A percentile compares a stretch with the other conserved stretches of the same genome.
Evolutionary conservation across 2,329 filamentous ascomycete species (phyloP).

Genomic region (Ceratocystis ficicola): DNA sequence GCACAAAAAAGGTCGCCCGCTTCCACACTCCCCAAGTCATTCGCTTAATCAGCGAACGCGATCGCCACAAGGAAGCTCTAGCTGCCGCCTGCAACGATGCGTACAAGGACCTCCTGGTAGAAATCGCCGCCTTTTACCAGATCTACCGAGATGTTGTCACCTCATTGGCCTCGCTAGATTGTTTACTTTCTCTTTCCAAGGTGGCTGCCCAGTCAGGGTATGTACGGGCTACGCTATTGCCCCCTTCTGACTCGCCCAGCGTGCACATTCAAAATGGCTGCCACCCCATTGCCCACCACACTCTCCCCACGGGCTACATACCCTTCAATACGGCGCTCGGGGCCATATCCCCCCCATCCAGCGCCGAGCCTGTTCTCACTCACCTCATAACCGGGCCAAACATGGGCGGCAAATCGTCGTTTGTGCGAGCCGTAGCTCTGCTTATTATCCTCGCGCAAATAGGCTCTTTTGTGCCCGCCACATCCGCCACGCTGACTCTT

Average conservation of each 20-base stretch:
- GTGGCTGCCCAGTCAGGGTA: conserved; percentile 83
- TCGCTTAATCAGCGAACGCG: conserved; percentile 68
- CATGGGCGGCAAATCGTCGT: conserved; percentile 98
- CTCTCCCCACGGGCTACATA: conserved; percentile 62
- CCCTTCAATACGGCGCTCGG: conserved; percentile 67
- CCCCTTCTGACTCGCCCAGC: conserved; percentile 50
- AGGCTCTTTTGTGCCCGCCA: conserved; percentile 83
- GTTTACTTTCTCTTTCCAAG: conserved; percentile 71
- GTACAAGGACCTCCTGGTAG: conserved; percentile 57
- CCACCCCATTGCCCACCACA: conserved; percentile 91
- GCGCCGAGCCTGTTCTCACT: conserved; percentile 45
- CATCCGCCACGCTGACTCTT: conserved; percentile 60
- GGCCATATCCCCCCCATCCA: conserved; percentile 34
- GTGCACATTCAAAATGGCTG: conserved; percentile 64
- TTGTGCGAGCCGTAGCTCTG: conserved; percentile 82
- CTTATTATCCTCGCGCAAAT: conserved; percentile 91
- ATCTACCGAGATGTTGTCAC: conserved; percentile 79
- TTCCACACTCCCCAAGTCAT: conserved; percentile 92
- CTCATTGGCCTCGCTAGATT: conserved; percentile 76
- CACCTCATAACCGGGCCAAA: conserved; percentile 92
- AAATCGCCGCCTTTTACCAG: conserved; percentile 76
- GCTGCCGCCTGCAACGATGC: conserved; percentile 82
- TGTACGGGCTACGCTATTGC: conserved; percentile 56
- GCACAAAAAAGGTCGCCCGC: conserved; percentile 80
- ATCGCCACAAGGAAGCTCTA: conserved; percentile 88